Evolutionary conservation across 2,329 filamentous ascomycete species (phyloP).

Genomic region (Neocucurbitaria cava): DNA sequence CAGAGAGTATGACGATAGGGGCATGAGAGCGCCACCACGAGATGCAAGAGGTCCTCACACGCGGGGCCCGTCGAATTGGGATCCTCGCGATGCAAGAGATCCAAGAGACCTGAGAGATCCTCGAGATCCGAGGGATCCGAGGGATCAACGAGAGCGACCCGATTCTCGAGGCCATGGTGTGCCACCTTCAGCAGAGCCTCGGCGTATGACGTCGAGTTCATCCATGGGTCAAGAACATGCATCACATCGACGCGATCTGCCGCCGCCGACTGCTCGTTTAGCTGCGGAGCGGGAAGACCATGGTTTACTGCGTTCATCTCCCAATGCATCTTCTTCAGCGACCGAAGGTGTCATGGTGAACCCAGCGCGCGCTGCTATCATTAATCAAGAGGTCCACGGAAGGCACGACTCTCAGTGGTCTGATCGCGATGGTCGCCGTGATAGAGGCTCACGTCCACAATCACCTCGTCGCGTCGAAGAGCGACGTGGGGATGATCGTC

Average conservation of each 20-base stretch:
- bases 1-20: conserved; percentile 47
- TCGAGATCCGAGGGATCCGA: conserved; percentile 32
- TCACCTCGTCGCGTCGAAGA: conserved; percentile 37
- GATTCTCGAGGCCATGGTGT: conserved; percentile 38
- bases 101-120: conserved; percentile 35
- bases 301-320: conserved; percentile 23
- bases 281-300: conserved; percentile 30
- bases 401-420: conserved; percentile 34
- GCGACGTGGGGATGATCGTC: conserved; percentile 35
- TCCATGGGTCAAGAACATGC: conserved; percentile 31
- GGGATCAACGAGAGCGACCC: conserved; percentile 39
- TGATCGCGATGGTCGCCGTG: conserved; percentile 40
- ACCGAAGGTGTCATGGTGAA: conserved; percentile 45
- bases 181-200: conserved; percentile 23
- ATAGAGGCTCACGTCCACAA: conserved; percentile 37
- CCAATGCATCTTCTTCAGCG: conserved; percentile 16
- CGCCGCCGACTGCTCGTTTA: conserved; percentile 23
- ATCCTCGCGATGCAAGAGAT: conserved; percentile 37
- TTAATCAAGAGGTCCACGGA: conserved; percentile 42
- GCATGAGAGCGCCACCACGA: conserved; percentile 42
- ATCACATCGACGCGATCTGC: conserved; percentile 36
- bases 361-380: conserved; percentile 53
- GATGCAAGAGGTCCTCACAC: conserved; percentile 37
- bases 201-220: conserved; percentile 32
- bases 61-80: conserved; percentile 33